A percentile compares a stretch with the other conserved stretches of the same genome.
Evolutionary conservation across 257 asterid genomes (phyloP).

Genomic region (Penstemon davidsonii): DNA sequence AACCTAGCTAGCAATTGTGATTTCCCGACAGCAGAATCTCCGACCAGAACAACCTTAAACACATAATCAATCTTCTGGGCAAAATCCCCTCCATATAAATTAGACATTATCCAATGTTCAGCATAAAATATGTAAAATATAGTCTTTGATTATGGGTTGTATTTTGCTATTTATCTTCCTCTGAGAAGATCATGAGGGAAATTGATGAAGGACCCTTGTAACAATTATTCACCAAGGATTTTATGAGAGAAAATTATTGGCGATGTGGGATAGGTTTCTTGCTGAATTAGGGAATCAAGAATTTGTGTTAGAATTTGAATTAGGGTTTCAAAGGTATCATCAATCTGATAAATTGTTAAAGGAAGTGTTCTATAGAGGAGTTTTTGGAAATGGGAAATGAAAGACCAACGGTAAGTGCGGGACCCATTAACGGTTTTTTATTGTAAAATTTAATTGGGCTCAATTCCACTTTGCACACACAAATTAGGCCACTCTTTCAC

Average conservation of each 20-base stretch:
- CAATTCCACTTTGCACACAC: too few relatives aligned
- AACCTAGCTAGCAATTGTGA: conserved; percentile 85
- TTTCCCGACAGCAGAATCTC: conserved; percentile 91
- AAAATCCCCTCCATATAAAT: conserved; percentile 69
- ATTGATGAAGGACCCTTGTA: conserved; percentile 6
- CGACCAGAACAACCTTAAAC: conserved; percentile 78
- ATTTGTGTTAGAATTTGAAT: not conserved
- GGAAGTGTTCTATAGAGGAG: not conserved
- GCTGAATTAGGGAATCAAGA: conserved; percentile 7
- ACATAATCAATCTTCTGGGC: conserved; percentile 86
- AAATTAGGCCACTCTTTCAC: too few relatives aligned
- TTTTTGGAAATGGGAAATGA: conserved; percentile 16
- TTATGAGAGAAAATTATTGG: too few relatives aligned
- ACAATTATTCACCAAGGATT: conserved; percentile 4
- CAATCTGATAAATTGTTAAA: not conserved
- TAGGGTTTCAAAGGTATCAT: conserved; percentile 28
- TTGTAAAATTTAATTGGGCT: not conserved
- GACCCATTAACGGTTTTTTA: conserved; percentile 28
- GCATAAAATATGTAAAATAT: too few relatives aligned
- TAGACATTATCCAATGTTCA: conserved; percentile 52
- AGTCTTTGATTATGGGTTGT: not conserved
- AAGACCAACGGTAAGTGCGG: conserved; percentile 41
- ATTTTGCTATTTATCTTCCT: conserved; percentile 2
- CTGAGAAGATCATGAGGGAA: conserved; percentile 25
- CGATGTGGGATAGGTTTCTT: conserved; percentile 11